These are phyloP conservation scores for Combretum micranthum DNA, from an alignment of 345 rosid genomes.

Conservation along the genomic window DNA sequence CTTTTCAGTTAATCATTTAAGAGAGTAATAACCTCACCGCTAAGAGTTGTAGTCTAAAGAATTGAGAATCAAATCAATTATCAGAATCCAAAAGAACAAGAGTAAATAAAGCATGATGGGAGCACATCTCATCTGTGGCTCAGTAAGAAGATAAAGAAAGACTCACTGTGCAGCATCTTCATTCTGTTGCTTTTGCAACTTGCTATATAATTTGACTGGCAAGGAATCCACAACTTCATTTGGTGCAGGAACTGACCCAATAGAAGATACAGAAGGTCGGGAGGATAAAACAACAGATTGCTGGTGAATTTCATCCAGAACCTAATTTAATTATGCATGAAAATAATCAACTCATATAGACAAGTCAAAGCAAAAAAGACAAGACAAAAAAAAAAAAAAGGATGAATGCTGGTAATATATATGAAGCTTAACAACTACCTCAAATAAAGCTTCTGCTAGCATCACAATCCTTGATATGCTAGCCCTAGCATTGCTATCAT, in stretches of 20 bases:
- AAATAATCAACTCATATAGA: slow-evolving; percentile 24
- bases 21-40: too few relatives aligned
- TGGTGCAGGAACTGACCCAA: slow-evolving; percentile 97
- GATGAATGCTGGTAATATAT: not conserved
- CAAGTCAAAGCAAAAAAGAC: not conserved
- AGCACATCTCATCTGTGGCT: not conserved
- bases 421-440: slow-evolving; percentile 36
- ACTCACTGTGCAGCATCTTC: slow-evolving; percentile 85
- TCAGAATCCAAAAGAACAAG: not conserved
- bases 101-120: not conserved
- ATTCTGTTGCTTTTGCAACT: slow-evolving; percentile 43
- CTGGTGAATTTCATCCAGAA: slow-evolving; percentile 99
- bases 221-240: slow-evolving; percentile 77
- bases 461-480: slow-evolving; percentile 96
- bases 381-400: not conserved
- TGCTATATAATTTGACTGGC: slow-evolving; percentile 54
- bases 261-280: slow-evolving; percentile 73
- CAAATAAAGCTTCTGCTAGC: slow-evolving; percentile 97
- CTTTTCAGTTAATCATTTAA: too few relatives aligned
- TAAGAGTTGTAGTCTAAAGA: not conserved
- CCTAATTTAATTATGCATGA: slow-evolving; percentile 40
- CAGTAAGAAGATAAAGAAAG: not conserved
- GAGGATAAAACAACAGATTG: slow-evolving; percentile 93
- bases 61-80: slow-evolving; percentile 4
- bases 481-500: slow-evolving; percentile 75